Conservation (phyloP, 108 stramenopile genomes). For the Skeletonema menzelii region DNA sequence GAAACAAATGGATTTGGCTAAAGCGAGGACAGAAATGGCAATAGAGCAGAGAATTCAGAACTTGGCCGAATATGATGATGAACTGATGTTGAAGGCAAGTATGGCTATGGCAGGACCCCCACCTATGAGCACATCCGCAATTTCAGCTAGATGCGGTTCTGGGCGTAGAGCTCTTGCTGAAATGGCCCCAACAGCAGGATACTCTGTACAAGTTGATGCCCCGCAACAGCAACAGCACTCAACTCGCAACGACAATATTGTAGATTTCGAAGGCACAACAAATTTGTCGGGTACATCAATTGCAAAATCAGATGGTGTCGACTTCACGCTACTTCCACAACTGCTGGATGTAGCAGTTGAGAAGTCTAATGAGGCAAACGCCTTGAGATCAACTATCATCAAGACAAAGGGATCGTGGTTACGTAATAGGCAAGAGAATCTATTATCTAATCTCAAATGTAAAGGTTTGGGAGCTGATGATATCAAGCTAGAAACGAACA, state of each 20-base stretch:
- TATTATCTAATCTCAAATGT: slow-evolving; percentile 33
- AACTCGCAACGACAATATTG: not conserved
- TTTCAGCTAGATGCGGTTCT: not conserved
- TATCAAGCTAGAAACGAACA: slow-evolving; percentile 55
- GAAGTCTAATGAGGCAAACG: slow-evolving; percentile 40
- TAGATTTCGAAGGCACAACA: not conserved
- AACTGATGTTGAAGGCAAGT: too few species aligned
- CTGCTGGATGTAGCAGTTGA: slow-evolving; percentile 65
- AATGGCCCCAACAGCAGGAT: not conserved
- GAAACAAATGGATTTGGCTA: slow-evolving; percentile 55
- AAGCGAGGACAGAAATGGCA: slow-evolving; percentile 53
- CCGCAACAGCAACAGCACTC: not conserved
- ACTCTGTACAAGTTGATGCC: not conserved
- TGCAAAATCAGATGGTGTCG: not conserved
- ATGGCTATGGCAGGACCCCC: too few species aligned
- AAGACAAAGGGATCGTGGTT: slow-evolving; percentile 54
- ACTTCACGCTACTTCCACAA: slow-evolving; percentile 38
- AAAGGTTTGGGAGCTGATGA: slow-evolving; percentile 31
- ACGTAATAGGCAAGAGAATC: slow-evolving; percentile 54
- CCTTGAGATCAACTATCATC: slow-evolving; percentile 69
- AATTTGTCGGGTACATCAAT: not conserved
- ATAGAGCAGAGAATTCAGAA: slow-evolving; percentile 14
- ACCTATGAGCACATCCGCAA: too few species aligned
- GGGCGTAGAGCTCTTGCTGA: not conserved
- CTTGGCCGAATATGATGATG: not conserved